Evolutionary conservation across 495 filamentous ascomycete genomes (phyloP).

Genomic region (Astrothelium macrocarpum): DNA sequence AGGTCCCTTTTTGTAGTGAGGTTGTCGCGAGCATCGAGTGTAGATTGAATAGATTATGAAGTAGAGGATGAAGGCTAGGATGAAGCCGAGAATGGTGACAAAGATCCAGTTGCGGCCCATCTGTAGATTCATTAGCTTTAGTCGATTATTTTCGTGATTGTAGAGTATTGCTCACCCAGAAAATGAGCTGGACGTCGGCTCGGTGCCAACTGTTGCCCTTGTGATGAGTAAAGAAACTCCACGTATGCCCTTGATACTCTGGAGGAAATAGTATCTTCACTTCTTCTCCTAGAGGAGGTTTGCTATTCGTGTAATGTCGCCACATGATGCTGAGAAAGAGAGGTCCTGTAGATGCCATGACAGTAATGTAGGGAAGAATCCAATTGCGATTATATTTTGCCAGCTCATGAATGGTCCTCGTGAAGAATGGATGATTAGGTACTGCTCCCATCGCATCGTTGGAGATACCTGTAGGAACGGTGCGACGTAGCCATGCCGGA

Average conservation of each 20-base stretch:
- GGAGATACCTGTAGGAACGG: constrained; percentile 72
- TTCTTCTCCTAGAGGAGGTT: constrained; percentile 15
- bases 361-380: constrained; percentile 75
- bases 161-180: constrained; percentile 47
- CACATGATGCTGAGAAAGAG: constrained; percentile 77
- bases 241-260: constrained; percentile 60
- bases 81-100: constrained; percentile 55
- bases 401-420: constrained; percentile 58
- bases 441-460: constrained; percentile 82
- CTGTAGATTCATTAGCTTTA: constrained; percentile 10
- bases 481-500: constrained; percentile 72
- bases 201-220: constrained; percentile 69
- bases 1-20: not conserved
- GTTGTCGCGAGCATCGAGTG: not conserved
- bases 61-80: constrained; percentile 48
- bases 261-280: constrained; percentile 48
- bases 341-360: constrained; percentile 81
- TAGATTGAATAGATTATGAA: constrained; percentile 35
- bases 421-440: constrained; percentile 77
- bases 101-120: constrained; percentile 69
- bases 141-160: not conserved
- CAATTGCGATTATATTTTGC: constrained; percentile 64
- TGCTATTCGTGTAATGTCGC: constrained; percentile 32
- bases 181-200: constrained; percentile 63
- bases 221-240: constrained; percentile 72